Evolutionary conservation across 164 flowering plant genomes (phyloP), one percentile per base, ranked within the genome.

Genomic region (Amborella trichopoda): DNA sequence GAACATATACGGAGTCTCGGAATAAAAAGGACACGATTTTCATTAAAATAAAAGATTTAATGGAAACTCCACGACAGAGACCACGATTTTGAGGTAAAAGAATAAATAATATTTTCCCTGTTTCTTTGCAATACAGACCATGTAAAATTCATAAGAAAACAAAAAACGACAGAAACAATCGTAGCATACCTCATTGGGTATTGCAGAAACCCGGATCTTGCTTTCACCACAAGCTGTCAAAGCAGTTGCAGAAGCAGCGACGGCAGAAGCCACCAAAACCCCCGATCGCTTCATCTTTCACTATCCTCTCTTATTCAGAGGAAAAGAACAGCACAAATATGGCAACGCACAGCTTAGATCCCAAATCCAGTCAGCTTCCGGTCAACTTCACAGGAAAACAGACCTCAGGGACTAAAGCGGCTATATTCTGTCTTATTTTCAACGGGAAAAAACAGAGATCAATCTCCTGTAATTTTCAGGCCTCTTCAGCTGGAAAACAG

Each of bases 181-280:
- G 41, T 19, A 38, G 16, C 41, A 16, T 55, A 55, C 66, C 53
- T 49, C 19, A 13, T 32, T 55, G 1, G 56, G 34, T 18, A 30
- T 32, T 18, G 59, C 4, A 10, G 28, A 32, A 28, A 28, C 24
- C 20, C 51, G 19, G 6, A 32, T 44, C 37, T 62, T 52, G 23
- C 36, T 56, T 8, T 58, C 59, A 18, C 55, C 55, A n/a, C 69
- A 53, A 3, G 73, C 59, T 10, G 66, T 23, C 6, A 64, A 60
- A 40, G 76, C 74, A 33, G 60, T 57, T n/a, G 78, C 60, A 28
- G 81, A 73, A 0, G 78, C 78, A 28, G 74, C 78, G 33, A 71
- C 23, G 1, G 68, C 57, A 5, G 74, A 68, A 30, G 78, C 74
- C 0, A 70, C 56, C 28, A 76, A 44, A 38, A 68, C 40, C 11